Evolutionary conservation across 2,329 filamentous ascomycete genomes (phyloP).

Genomic region (Drechslerella dactyloides): DNA sequence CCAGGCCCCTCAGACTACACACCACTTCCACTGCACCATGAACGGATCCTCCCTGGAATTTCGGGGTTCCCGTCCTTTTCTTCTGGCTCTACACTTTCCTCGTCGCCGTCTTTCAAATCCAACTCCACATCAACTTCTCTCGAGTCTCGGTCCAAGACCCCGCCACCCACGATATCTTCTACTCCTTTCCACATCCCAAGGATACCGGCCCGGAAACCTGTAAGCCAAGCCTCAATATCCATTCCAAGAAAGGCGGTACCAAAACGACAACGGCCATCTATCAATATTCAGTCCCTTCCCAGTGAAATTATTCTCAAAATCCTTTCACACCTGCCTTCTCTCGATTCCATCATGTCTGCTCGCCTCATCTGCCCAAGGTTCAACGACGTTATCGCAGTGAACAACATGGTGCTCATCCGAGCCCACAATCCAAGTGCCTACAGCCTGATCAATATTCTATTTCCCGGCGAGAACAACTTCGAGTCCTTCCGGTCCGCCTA

Average conservation of each 20-base stretch:
- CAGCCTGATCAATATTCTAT: conserved; percentile 38
- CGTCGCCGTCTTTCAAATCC: conserved; percentile 38
- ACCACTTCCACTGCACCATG: conserved; percentile 35
- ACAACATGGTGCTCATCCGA: conserved; percentile 28
- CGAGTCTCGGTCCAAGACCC: conserved; percentile 45
- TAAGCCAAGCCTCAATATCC: conserved; percentile 15
- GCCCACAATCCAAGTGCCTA: conserved; percentile 41
- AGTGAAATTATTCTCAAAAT: conserved; percentile 39
- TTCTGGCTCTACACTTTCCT: conserved; percentile 41
- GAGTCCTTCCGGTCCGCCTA: conserved; percentile 46
- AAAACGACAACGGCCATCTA: conserved; percentile 14
- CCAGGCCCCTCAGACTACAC: conserved; percentile 35
- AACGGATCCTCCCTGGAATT: conserved; percentile 24
- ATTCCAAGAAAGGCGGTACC: conserved; percentile 43
- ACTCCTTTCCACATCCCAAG: conserved; percentile 30
- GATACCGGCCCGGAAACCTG: conserved; percentile 32
- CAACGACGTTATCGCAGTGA: conserved; percentile 33
- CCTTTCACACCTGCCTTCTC: conserved; percentile 37
- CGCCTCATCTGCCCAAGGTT: conserved; percentile 30
- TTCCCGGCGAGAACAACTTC: conserved; percentile 41
- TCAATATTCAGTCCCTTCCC: conserved; percentile 34
- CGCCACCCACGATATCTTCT: conserved; percentile 15
- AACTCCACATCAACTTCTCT: conserved; percentile 49
- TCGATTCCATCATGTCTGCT: conserved; percentile 37
- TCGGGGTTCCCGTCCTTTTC: conserved; percentile 47